Evolutionary conservation across 495 filamentous ascomycete genomes (phyloP).

Genomic region (Sabuloglossum arenarium): DNA sequence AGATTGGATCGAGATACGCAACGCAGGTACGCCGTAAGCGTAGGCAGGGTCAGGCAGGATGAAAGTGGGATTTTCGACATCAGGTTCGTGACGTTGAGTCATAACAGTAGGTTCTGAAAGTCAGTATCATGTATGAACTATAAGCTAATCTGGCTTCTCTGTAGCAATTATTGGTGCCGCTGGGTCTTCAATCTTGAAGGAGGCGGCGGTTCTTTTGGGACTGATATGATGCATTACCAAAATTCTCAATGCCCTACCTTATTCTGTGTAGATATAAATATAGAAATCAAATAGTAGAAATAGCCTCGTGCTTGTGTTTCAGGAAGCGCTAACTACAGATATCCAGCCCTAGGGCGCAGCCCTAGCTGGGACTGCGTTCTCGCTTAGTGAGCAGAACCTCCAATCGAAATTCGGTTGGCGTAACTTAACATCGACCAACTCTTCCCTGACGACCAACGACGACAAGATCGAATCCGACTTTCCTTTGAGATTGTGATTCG

Average conservation of each 20-base stretch:
- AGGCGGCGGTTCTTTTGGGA: constrained; percentile 80
- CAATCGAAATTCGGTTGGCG: background rate
- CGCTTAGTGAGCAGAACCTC: constrained; percentile 1
- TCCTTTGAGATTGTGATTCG: constrained; percentile 4
- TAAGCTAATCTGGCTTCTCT: constrained; percentile 7
- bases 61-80: constrained; percentile 61
- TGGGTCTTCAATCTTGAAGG: constrained; percentile 84
- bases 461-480: background rate
- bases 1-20: constrained; percentile 56
- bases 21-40: constrained; percentile 60
- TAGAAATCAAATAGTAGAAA: too few relatives aligned
- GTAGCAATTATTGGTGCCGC: constrained; percentile 80
- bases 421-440: background rate
- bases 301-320: too few relatives aligned
- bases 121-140: background rate
- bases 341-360: background rate
- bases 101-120: constrained; percentile 32
- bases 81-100: constrained; percentile 62
- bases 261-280: background rate
- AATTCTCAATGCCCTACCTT: background rate
- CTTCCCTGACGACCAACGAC: background rate
- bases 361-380: background rate
- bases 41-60: constrained; percentile 56
- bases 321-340: too few relatives aligned
- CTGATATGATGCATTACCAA: constrained; percentile 31